Percentiles rank a stretch among this genome's conserved stretches.
Evolutionary conservation across 169 alveolate genomes (phyloP).

Genomic region (Eimeria brunetti): DNA sequence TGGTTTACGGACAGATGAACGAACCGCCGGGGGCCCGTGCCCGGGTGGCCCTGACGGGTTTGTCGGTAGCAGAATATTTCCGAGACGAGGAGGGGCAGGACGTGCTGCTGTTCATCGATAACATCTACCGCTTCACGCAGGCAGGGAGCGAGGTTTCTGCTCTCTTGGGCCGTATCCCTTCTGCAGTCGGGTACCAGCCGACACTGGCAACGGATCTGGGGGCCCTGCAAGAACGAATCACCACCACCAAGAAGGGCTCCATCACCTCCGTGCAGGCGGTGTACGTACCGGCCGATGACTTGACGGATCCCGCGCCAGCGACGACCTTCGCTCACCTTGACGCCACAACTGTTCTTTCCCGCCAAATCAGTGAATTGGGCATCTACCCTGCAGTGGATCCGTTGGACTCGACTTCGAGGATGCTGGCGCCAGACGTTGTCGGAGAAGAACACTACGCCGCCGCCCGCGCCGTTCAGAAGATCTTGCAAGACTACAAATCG

Average conservation of each 20-base stretch:
- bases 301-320: constrained; percentile 99
- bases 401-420: constrained; percentile 95
- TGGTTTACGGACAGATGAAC: constrained; percentile 99
- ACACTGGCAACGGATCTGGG: constrained; percentile 99
- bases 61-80: constrained; percentile 99
- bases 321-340: constrained; percentile 99
- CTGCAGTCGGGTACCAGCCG: constrained; percentile 99
- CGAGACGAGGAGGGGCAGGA: constrained; percentile 98
- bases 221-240: constrained; percentile 97
- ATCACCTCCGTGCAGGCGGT: constrained; percentile 99
- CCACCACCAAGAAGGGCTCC: constrained; percentile 98
- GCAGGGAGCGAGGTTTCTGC: constrained; percentile 99
- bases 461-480: constrained; percentile 97
- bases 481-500: constrained; percentile 97
- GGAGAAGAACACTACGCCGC: constrained; percentile 96
- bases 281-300: constrained; percentile 99
- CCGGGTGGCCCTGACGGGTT: constrained; percentile 98
- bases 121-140: constrained; percentile 97
- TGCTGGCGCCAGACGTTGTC: constrained; percentile 94
- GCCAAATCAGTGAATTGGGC: constrained; percentile 97
- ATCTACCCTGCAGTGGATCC: constrained; percentile 99
- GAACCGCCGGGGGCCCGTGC: constrained; percentile 99
- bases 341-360: constrained; percentile 98
- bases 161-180: constrained; percentile 97
- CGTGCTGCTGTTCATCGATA: constrained; percentile 97